Evolutionary conservation across 305 asterid species (phyloP).

Genomic region (Caryopteris hybrid): DNA sequence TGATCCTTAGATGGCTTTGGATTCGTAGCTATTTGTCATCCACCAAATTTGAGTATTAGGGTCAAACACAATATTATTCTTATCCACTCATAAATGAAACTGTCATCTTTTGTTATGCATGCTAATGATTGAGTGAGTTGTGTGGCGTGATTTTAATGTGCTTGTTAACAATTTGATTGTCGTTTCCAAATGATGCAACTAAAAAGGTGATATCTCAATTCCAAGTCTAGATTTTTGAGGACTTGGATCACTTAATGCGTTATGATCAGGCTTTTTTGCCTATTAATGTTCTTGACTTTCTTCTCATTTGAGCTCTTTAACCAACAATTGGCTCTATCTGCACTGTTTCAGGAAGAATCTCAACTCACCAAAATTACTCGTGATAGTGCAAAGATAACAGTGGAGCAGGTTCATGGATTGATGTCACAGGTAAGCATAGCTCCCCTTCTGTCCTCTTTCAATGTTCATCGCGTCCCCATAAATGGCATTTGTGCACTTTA

Average conservation of each 20-base stretch:
- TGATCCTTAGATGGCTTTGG: not conserved
- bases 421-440: constrained; percentile 93
- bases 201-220: not conserved
- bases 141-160: not conserved
- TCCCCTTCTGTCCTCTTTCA: no score
- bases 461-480: no score
- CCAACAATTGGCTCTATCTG: not conserved
- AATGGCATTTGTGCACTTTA: not conserved
- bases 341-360: constrained; percentile 68
- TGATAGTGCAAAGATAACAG: constrained; percentile 85
- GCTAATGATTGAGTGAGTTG: not conserved
- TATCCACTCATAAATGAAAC: not conserved
- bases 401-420: constrained; percentile 92
- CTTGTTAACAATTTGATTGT: not conserved
- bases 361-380: constrained; percentile 85
- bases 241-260: not conserved
- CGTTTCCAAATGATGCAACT: not conserved
- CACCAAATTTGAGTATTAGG: not conserved
- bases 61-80: not conserved
- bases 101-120: not conserved
- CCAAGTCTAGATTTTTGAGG: not conserved
- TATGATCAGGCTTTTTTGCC: not conserved
- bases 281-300: not conserved
- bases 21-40: not conserved
- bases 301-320: not conserved